Conservation (phyloP, 1,284 basidiomycete genomes). For the Schizophyllum amplum region DNA sequence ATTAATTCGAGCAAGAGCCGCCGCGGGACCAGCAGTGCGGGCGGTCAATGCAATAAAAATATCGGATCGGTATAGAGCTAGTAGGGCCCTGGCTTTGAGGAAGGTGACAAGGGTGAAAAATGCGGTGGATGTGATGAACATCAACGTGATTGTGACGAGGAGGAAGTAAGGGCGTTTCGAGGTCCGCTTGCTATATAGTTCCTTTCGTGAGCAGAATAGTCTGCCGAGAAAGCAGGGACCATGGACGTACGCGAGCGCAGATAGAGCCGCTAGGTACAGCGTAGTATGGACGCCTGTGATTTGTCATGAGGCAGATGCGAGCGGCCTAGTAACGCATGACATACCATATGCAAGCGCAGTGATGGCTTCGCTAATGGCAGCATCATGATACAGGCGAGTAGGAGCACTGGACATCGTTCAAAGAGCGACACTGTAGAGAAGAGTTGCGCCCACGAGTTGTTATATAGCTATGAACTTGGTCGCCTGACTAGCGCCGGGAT, state of each 20-base stretch:
- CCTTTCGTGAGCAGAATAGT: neutral
- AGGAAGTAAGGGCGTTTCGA: neutral
- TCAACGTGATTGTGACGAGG: neutral
- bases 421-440: too few relatives aligned
- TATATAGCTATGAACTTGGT: too few relatives aligned
- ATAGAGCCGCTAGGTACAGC: neutral
- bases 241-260: neutral
- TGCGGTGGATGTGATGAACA: neutral
- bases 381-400: too few relatives aligned
- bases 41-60: neutral
- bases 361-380: too few relatives aligned
- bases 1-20: neutral
- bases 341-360: too few relatives aligned
- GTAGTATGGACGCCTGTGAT: neutral
- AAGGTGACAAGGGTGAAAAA: neutral
- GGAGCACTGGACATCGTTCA: too few relatives aligned
- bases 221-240: neutral
- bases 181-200: neutral
- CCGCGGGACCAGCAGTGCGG: neutral
- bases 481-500: too few relatives aligned
- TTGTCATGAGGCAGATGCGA: too few relatives aligned
- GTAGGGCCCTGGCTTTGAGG: neutral
- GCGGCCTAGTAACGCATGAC: too few relatives aligned
- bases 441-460: too few relatives aligned
- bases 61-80: neutral